Conservation (phyloP, 2,329 filamentous ascomycete species). For the Thermothelomyces thermophilus region DNA sequence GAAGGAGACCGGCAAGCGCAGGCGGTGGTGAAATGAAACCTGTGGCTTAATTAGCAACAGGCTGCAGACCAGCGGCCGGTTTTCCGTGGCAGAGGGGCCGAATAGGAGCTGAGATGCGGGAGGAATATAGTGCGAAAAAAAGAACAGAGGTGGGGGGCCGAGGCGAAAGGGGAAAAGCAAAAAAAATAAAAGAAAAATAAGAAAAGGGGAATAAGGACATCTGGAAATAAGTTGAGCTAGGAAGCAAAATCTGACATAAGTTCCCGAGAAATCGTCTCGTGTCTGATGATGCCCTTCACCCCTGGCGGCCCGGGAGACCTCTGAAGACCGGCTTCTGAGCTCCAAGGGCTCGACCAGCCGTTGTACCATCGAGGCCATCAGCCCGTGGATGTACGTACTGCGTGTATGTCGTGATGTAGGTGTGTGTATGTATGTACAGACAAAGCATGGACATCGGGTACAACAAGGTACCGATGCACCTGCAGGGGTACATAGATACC, state of each 20-base stretch:
- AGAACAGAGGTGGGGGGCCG: slow-evolving; percentile 17
- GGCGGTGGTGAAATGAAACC: slow-evolving; percentile 14
- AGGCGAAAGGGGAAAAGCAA: slow-evolving; percentile 10
- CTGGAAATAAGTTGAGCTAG: slow-evolving; percentile 10
- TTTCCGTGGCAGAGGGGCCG: slow-evolving; percentile 3
- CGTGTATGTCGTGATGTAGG: too few relatives aligned
- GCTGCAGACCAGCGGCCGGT: slow-evolving; percentile 9
- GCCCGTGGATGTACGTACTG: neutral
- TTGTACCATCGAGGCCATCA: slow-evolving; percentile 11
- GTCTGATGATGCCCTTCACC: slow-evolving; percentile 12
- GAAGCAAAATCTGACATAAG: neutral
- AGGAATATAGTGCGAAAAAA: slow-evolving; percentile 11
- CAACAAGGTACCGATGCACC: slow-evolving; percentile 23
- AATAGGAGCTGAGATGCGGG: slow-evolving; percentile 10
- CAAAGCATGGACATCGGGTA: slow-evolving; percentile 21
- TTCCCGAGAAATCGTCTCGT: slow-evolving; percentile 7
- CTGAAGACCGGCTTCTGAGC: neutral
- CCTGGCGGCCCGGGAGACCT: slow-evolving; percentile 6
- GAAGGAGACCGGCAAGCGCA: slow-evolving; percentile 9
- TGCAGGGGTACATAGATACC: slow-evolving; percentile 26
- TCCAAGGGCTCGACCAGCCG: neutral
- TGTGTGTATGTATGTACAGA: too few relatives aligned
- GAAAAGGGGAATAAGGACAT: neutral
- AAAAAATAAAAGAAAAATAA: neutral
- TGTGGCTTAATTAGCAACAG: slow-evolving; percentile 20